Conservation (phyloP, 176 grass and related monocot species). For the Guadua angustifolia region DNA sequence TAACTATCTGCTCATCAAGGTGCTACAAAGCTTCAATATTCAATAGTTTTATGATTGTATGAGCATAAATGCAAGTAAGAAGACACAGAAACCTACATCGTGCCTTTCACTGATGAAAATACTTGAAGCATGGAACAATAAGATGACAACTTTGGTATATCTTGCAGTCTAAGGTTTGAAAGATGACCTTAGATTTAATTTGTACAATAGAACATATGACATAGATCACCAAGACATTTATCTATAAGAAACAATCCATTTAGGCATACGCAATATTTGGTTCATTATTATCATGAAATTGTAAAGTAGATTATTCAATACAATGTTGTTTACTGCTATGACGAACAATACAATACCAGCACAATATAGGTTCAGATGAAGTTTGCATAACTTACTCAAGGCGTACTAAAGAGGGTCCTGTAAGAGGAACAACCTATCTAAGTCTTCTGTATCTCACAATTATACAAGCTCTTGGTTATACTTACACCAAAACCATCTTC, state of each 20-base stretch:
- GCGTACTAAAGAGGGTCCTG: constrained; percentile 42
- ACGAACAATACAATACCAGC: background rate
- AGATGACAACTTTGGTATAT: background rate
- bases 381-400: constrained; percentile 38
- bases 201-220: background rate
- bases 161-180: background rate
- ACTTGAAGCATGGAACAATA: background rate
- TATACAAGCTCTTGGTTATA: no score
- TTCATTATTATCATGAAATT: background rate
- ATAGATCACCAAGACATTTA: constrained; percentile 1
- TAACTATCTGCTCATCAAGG: background rate
- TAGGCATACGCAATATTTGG: background rate
- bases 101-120: background rate
- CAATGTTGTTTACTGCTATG: no score
- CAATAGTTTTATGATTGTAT: background rate
- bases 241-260: background rate
- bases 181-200: background rate
- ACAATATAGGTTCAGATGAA: no score
- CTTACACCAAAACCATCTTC: background rate
- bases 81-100: background rate
- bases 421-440: constrained; percentile 42
- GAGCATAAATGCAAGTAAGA: background rate
- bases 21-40: background rate
- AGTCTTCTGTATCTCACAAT: no score
- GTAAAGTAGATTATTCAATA: no score